A percentile compares a stretch with the other conserved stretches of the same genome.
These are phyloP conservation scores for Epithemia pelagica DNA, from an alignment of 108 stramenopile genomes.

Conservation along the genomic window DNA sequence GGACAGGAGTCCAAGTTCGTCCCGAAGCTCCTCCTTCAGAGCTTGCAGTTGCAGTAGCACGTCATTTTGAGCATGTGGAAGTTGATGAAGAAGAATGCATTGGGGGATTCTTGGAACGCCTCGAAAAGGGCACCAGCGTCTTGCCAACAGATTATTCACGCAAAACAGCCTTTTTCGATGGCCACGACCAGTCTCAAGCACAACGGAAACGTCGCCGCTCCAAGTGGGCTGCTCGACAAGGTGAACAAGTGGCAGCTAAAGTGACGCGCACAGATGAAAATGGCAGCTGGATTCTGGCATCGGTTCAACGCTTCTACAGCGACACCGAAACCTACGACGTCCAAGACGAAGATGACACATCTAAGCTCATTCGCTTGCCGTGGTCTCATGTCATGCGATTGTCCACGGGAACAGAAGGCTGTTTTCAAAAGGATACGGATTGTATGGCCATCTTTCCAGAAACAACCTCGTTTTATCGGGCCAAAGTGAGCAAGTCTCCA, in stretches of 20 bases:
- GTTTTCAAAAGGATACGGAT: conserved; percentile 77
- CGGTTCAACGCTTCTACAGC: conserved; percentile 79
- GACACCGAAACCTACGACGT: conserved; percentile 93
- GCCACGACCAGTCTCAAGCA: conserved; percentile 29
- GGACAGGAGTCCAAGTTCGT: conserved; percentile 54
- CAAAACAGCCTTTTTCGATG: conserved; percentile 53
- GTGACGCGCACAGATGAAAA: conserved; percentile 92
- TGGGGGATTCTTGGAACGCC: conserved; percentile 72
- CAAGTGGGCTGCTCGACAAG: conserved; percentile 74
- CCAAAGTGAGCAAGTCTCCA: conserved; percentile 81
- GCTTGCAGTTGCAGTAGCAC: conserved; percentile 78
- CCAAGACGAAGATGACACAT: conserved; percentile 93
- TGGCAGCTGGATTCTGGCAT: conserved; percentile 92
- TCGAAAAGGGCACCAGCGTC: conserved; percentile 39
- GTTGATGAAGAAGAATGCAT: conserved; percentile 82
- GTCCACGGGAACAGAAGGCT: conserved; percentile 71
- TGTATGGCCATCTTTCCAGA: conserved; percentile 99
- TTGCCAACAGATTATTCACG: conserved; percentile 65
- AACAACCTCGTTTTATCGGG: conserved; percentile 93
- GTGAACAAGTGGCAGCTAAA: conserved; percentile 93
- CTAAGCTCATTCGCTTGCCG: conserved; percentile 87
- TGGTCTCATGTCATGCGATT: conserved; percentile 90
- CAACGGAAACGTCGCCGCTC: conserved; percentile 57
- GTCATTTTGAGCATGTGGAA: conserved; percentile 83
- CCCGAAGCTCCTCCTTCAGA: conserved; percentile 79